These are phyloP conservation scores for Gonium pectorale DNA, from an alignment of 139 green algal genomes.

Conservation along the genomic window DNA sequence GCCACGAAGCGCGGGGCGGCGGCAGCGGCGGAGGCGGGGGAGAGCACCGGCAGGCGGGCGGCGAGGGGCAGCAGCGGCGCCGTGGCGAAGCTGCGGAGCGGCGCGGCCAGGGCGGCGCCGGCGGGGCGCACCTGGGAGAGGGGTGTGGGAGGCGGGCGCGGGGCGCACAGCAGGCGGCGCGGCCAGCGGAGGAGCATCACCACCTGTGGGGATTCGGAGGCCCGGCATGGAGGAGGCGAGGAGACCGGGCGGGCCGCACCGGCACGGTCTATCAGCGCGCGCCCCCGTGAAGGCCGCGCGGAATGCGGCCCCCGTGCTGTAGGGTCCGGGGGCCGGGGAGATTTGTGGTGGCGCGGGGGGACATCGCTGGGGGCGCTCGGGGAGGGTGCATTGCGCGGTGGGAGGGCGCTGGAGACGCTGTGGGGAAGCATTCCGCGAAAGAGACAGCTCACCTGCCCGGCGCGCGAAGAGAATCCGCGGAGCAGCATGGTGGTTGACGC, in stretches of 20 bases:
- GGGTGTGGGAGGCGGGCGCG: background rate
- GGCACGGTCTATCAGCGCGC: too few species aligned
- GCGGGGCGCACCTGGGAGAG: conserved; percentile 18
- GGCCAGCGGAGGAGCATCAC: conserved; percentile 21
- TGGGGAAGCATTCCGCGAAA: too few species aligned
- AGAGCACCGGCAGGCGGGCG: too few species aligned
- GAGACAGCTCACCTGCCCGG: conserved; percentile 2
- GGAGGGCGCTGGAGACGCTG: too few species aligned
- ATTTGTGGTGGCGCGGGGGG: too few species aligned
- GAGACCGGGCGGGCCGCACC: too few species aligned
- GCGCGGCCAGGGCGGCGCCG: background rate
- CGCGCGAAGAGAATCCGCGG: background rate
- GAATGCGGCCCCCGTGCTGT: too few species aligned
- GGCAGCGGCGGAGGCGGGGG: background rate
- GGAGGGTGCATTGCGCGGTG: too few species aligned
- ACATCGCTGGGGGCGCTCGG: too few species aligned
- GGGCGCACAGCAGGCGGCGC: conserved; percentile 17
- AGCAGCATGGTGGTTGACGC: conserved; percentile 7
- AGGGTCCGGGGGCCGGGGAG: too few species aligned
- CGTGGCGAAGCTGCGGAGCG: background rate
- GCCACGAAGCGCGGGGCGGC: background rate
- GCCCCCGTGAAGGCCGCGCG: too few species aligned
- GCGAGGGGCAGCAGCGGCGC: background rate
- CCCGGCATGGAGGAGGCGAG: too few species aligned
- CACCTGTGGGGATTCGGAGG: conserved; percentile 44